Percentiles rank a stretch among this genome's conserved stretches.
These are phyloP conservation scores for Chytriomyces sp. DNA, from an alignment of 192 early-diverging fungal genomes.

Conservation along the genomic window DNA sequence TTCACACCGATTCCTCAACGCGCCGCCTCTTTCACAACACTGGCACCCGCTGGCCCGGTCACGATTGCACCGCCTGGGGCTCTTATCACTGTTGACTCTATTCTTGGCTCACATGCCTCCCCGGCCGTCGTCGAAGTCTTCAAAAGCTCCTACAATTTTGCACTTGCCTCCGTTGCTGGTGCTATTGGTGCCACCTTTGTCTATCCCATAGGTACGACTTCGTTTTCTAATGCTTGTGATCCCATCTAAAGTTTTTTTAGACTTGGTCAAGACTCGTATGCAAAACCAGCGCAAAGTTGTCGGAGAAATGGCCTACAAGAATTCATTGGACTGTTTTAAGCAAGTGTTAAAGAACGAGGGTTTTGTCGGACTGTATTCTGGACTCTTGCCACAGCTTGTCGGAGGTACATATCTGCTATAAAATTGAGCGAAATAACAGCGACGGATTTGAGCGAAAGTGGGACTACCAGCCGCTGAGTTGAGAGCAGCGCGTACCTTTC, in stretches of 20 bases:
- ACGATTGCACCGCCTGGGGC: not conserved
- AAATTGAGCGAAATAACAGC: too few relatives aligned
- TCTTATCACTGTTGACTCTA: constrained; percentile 5
- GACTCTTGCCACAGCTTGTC: constrained; percentile 89
- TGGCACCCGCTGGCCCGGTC: not conserved
- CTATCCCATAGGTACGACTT: constrained; percentile 77
- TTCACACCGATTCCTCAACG: too few relatives aligned
- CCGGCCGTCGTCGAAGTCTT: constrained; percentile 48
- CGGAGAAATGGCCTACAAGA: constrained; percentile 91
- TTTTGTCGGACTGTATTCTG: constrained; percentile 85
- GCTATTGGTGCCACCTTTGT: constrained; percentile 92
- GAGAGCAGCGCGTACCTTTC: too few relatives aligned
- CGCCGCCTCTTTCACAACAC: too few relatives aligned
- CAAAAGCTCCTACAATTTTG: constrained; percentile 73
- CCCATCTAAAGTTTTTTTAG: constrained; percentile 35
- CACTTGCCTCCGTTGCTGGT: constrained; percentile 85
- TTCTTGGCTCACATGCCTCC: constrained; percentile 8
- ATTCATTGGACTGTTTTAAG: constrained; percentile 93
- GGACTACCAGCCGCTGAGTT: too few relatives aligned
- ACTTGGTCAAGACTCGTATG: constrained; percentile 98
- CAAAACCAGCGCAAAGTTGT: constrained; percentile 93
- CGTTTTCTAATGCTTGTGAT: not conserved
- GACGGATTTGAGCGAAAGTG: too few relatives aligned
- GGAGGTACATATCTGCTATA: constrained; percentile 36
- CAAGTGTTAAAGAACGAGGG: constrained; percentile 94